phyloP scores from a whole-genome alignment of 2,329 filamentous ascomycete species.

The Alternaria longipes region DNA sequence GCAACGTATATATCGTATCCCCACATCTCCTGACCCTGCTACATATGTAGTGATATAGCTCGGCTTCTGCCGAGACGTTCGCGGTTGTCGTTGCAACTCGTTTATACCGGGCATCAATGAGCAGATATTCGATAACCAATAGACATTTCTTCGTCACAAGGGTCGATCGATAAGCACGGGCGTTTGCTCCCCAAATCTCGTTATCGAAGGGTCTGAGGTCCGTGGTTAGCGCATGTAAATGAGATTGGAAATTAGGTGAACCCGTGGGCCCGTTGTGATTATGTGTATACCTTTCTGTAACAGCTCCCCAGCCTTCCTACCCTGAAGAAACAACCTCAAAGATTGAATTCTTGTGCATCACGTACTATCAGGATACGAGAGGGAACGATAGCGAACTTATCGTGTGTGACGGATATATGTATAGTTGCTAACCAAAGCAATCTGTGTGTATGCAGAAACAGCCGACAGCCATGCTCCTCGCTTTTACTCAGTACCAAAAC shows the following conservation, averaged over 20 bases:
- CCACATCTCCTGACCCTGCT: constrained; percentile 2
- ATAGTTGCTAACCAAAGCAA: not conserved
- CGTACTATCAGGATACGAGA: not conserved
- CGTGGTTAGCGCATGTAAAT: constrained; percentile 5
- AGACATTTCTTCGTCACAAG: not conserved
- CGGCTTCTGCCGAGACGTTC: not conserved
- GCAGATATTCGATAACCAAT: not conserved
- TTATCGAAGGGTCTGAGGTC: not conserved
- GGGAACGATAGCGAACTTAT: not conserved
- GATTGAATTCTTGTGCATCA: not conserved
- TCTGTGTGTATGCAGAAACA: not conserved
- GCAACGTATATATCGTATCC: not conserved
- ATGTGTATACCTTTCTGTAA: not conserved
- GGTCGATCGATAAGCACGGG: not conserved
- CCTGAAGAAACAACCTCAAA: not conserved
- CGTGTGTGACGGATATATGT: not conserved
- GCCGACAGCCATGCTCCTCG: not conserved
- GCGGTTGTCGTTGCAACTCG: not conserved
- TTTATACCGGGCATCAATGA: not conserved
- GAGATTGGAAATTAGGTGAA: not conserved
- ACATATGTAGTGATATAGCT: not conserved
- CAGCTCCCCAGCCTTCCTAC: not conserved
- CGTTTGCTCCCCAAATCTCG: not conserved
- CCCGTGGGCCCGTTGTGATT: not conserved
- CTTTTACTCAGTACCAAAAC: not conserved